A percentile compares a stretch with the other conserved stretches of the same genome.
Conservation (phyloP, 495 filamentous ascomycete genomes). For the Annulohypoxylon stygium region DNA sequence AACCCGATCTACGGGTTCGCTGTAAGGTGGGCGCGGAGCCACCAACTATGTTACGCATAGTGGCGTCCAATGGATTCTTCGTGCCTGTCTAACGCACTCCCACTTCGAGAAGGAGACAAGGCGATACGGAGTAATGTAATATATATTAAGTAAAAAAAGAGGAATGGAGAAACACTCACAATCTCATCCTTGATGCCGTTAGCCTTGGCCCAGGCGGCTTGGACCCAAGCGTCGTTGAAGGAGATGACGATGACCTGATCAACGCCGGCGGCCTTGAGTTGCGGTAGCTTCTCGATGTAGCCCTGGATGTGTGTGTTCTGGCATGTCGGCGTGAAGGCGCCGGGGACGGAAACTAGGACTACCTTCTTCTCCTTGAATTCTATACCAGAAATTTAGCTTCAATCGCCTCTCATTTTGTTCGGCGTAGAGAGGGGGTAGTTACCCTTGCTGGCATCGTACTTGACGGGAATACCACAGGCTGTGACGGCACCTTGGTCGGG, state of each 20-base stretch:
- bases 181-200: slow-evolving; percentile 86
- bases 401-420: background rate
- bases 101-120: slow-evolving; percentile 3
- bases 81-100: background rate
- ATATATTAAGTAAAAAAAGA: background rate
- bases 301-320: slow-evolving; percentile 87
- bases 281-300: slow-evolving; percentile 79
- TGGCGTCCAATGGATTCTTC: slow-evolving; percentile 33
- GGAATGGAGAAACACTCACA: slow-evolving; percentile 61
- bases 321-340: slow-evolving; percentile 96
- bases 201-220: slow-evolving; percentile 96
- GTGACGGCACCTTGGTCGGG: slow-evolving; percentile 73
- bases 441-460: slow-evolving; percentile 85
- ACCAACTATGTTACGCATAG: slow-evolving; percentile 1
- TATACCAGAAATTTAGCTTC: slow-evolving; percentile 34
- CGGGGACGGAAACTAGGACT: slow-evolving; percentile 89
- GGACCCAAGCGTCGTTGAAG: slow-evolving; percentile 92
- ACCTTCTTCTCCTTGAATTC: slow-evolving; percentile 91
- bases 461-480: slow-evolving; percentile 81
- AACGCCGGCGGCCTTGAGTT: slow-evolving; percentile 86
- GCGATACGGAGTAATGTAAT: background rate
- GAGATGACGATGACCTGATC: slow-evolving; percentile 88
- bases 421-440: slow-evolving; percentile 22
- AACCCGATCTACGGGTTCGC: background rate
- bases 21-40: background rate